Percentiles rank a stretch among this genome's conserved stretches.
Evolutionary conservation across 495 filamentous ascomycete genomes (phyloP).

Genomic region (Podospora didyma): DNA sequence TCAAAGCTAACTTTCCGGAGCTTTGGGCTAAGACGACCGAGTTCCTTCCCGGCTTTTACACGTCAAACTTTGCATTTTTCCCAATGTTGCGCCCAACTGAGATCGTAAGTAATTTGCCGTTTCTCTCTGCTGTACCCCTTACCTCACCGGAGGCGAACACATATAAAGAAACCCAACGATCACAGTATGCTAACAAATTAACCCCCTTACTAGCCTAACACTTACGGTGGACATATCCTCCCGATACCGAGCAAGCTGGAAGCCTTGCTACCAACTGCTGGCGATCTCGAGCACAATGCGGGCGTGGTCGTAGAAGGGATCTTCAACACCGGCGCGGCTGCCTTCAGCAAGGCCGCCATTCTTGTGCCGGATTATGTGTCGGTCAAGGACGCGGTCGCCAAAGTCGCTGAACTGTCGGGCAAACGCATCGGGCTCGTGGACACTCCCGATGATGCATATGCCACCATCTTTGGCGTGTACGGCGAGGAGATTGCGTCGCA

Average conservation of each 20-base stretch:
- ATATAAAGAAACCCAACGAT: no score
- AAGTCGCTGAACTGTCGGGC: constrained; percentile 3
- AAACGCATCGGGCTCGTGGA: not conserved
- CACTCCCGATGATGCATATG: not conserved
- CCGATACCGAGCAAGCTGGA: not conserved
- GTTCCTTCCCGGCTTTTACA: constrained; percentile 11
- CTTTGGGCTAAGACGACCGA: constrained; percentile 11
- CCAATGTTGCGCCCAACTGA: constrained; percentile 1
- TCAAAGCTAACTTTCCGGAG: constrained; percentile 1
- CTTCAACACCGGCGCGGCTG: constrained; percentile 1
- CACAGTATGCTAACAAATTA: no score
- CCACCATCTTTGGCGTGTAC: constrained; percentile 1
- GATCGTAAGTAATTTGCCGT: not conserved
- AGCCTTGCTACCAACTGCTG: constrained; percentile 1
- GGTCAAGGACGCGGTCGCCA: not conserved
- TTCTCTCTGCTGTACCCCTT: not conserved
- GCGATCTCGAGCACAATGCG: not conserved
- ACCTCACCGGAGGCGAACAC: not conserved
- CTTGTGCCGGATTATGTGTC: constrained; percentile 5
- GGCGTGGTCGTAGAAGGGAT: constrained; percentile 4
- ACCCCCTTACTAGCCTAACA: not conserved
- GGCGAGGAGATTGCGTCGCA: constrained; percentile 3
- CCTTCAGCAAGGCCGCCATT: constrained; percentile 4
- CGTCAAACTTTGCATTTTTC: constrained; percentile 2
- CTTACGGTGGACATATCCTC: not conserved